Evolutionary conservation across 257 asterid species (phyloP).

Genomic region (Scutellaria barbata): DNA sequence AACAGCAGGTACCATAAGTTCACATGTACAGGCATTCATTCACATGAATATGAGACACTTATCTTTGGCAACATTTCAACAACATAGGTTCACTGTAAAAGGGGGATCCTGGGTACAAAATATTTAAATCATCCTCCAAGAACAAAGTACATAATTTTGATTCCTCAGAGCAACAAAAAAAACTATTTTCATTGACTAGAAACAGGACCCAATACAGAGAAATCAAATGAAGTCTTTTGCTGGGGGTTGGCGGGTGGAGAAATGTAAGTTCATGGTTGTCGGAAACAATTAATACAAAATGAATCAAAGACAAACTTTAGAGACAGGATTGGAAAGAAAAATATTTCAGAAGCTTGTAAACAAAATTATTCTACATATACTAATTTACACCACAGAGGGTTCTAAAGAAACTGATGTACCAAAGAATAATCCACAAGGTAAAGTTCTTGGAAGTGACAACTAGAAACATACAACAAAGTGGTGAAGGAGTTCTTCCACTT

Average conservation of each 20-base stretch:
- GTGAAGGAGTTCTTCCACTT: constrained; percentile 18
- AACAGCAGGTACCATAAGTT: background rate
- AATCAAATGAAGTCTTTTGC: no score
- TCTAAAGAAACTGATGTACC: background rate
- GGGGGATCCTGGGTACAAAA: background rate
- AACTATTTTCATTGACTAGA: no score
- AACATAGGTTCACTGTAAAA: constrained; percentile 7
- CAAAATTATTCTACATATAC: background rate
- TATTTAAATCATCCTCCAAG: no score
- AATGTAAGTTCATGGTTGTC: no score
- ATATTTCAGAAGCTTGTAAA: background rate
- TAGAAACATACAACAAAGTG: background rate
- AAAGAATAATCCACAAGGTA: constrained; percentile 1
- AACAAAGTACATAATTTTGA: no score
- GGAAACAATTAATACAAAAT: no score
- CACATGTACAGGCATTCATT: background rate
- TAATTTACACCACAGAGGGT: constrained; percentile 7
- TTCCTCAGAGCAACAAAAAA: no score
- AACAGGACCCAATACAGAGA: no score
- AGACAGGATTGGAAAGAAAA: background rate
- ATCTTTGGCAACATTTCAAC: background rate
- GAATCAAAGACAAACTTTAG: background rate
- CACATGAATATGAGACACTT: background rate
- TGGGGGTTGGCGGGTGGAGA: no score
- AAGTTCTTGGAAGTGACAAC: constrained; percentile 6